Evolutionary conservation across 768 basidiomycete species (phyloP).

Genomic region (Agrocybe pediades): DNA sequence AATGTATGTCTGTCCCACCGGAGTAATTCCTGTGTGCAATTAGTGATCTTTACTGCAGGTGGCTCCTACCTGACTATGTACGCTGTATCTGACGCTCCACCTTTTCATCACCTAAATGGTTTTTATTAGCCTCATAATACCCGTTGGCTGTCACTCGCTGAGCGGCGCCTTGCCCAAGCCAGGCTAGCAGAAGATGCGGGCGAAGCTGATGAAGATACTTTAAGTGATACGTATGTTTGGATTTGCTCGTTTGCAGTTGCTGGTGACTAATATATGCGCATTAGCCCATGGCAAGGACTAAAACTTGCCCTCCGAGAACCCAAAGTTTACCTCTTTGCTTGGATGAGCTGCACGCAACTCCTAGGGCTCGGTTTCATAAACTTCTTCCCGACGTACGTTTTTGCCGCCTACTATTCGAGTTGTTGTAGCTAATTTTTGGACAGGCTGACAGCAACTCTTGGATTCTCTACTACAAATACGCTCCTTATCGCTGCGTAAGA

Average conservation of each 20-base stretch:
- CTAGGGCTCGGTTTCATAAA: conserved; percentile 60
- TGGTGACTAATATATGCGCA: neutral
- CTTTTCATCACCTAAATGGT: neutral
- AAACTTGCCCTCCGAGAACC: conserved; percentile 56
- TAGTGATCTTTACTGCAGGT: conserved; percentile 33
- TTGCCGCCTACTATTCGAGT: no score
- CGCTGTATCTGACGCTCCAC: conserved; percentile 13
- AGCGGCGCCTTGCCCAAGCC: conserved; percentile 59
- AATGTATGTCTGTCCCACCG: conserved; percentile 35
- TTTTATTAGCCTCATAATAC: conserved; percentile 57
- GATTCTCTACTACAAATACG: conserved; percentile 58
- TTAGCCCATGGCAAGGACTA: conserved; percentile 52
- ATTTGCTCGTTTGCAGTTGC: neutral
- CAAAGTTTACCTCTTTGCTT: conserved; percentile 51
- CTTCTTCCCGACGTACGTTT: conserved; percentile 46
- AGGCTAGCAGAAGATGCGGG: conserved; percentile 74
- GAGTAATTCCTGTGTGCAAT: neutral
- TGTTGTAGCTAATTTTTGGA: no score
- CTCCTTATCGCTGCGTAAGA: conserved; percentile 61
- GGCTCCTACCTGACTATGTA: conserved; percentile 61
- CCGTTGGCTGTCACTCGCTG: conserved; percentile 50
- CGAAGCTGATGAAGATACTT: conserved; percentile 62
- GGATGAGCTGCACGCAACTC: conserved; percentile 50
- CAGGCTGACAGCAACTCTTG: conserved; percentile 64
- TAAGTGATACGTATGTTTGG: conserved; percentile 50